Conservation (phyloP, 2,329 filamentous ascomycete species). For the Colletotrichum spinosum region DNA sequence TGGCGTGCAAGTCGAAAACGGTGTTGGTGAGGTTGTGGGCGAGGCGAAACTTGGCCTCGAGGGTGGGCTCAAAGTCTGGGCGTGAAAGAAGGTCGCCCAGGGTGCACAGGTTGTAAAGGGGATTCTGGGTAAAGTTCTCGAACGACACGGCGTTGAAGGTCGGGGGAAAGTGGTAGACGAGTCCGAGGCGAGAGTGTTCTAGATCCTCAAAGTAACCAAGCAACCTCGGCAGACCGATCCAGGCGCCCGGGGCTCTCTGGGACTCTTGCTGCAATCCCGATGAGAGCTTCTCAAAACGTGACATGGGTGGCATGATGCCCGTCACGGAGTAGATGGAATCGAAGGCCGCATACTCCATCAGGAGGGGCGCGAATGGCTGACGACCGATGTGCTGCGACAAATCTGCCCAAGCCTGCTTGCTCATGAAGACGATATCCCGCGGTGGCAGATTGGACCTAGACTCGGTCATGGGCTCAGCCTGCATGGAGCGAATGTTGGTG, state of each 20-base stretch:
- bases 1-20: slow-evolving; percentile 78
- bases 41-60: slow-evolving; percentile 82
- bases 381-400: slow-evolving; percentile 55
- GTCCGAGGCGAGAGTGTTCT: slow-evolving; percentile 74
- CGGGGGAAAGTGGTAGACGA: slow-evolving; percentile 80
- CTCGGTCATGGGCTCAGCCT: slow-evolving; percentile 46
- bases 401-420: slow-evolving; percentile 63
- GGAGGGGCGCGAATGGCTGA: slow-evolving; percentile 65
- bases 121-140: slow-evolving; percentile 61
- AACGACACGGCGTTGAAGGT: slow-evolving; percentile 70
- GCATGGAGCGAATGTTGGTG: slow-evolving; percentile 58
- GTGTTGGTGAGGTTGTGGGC: slow-evolving; percentile 79
- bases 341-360: slow-evolving; percentile 78
- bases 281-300: slow-evolving; percentile 72
- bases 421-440: slow-evolving; percentile 62
- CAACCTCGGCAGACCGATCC: slow-evolving; percentile 71
- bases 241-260: slow-evolving; percentile 64
- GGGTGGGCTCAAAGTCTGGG: slow-evolving; percentile 69
- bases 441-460: slow-evolving; percentile 42
- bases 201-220: slow-evolving; percentile 82
- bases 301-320: slow-evolving; percentile 73
- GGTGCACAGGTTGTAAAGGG: slow-evolving; percentile 64
- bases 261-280: slow-evolving; percentile 67
- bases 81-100: slow-evolving; percentile 64
- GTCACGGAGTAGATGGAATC: slow-evolving; percentile 72